Evolutionary conservation across 139 green algal genomes (phyloP), one percentile per base, ranked within the genome.

Genomic region (Tetradesmus lagerheimii): DNA sequence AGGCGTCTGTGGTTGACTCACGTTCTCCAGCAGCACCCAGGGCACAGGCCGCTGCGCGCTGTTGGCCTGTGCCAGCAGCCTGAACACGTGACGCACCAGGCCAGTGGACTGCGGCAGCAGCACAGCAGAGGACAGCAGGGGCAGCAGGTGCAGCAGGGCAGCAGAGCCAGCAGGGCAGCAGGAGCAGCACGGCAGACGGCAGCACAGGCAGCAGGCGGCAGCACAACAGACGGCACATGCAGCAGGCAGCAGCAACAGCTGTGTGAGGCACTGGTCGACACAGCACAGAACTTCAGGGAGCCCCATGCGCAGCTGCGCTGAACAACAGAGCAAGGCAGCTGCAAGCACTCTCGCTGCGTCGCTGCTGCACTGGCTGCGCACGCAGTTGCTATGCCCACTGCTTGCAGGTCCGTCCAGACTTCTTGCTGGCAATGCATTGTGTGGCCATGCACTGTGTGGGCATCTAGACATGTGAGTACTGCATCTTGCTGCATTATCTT

Each of bases 21-120:
- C 96, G 87, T 99, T 99, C 43, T 99, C 97, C n/a, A 99, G 93
- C 23, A 99, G 94, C 66, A 99, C 94, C 96, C 96, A 99, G 6
- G 94, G 96, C 35, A 99, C 94, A 0, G 93, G 87, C 1, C 92
- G 87, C 5, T 91, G 29, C 37, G 93, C 80, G 39, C 92, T 53
- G 35, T 81, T 91, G 6, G 96, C 94, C 0, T 80, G 31, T 12
- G 92, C 39, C 83, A 98, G 89, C 41, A 99, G 92, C 15, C 97
- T 86, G 90, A 99, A 98, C 38, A 99, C 95, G 85, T 99, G 97
- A 8, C 91, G 90, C 57, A 98, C 95, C 29, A 98, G 91, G 20
- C 96, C 92, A 15, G 96, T 96, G 88, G 89, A 92, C 94, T 98
- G 93, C 50, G 18, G 37, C 45, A 86, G 38, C 45, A 86, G 41